Percentiles rank a stretch among this genome's conserved stretches.
These are phyloP conservation scores for Amylocarpus encephaloides DNA, from an alignment of 2,329 filamentous ascomycete species.

Conservation along the genomic window DNA sequence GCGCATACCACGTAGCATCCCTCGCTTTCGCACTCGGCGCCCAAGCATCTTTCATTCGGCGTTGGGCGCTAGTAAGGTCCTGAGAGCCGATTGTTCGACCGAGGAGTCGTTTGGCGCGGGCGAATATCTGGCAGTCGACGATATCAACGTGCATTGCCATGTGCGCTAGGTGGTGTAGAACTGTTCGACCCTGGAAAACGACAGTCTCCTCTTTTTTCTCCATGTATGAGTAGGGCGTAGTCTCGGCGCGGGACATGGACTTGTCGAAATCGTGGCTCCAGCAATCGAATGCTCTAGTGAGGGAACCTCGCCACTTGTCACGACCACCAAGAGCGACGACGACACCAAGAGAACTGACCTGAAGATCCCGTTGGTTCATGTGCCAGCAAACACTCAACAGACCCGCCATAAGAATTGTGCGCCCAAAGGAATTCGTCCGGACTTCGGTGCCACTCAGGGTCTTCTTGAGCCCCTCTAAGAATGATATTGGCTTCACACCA, in stretches of 20 bases:
- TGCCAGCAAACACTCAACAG: constrained; percentile 93
- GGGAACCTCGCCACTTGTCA: constrained; percentile 81
- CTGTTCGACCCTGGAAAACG: constrained; percentile 81
- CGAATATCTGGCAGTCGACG: constrained; percentile 95
- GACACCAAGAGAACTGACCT: constrained; percentile 80
- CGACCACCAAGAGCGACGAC: constrained; percentile 74
- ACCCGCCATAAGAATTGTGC: constrained; percentile 90
- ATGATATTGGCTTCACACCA: constrained; percentile 77
- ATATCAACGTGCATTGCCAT: constrained; percentile 98
- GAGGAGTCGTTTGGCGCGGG: constrained; percentile 75
- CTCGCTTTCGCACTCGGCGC: constrained; percentile 81
- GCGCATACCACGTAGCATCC: constrained; percentile 86
- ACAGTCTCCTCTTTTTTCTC: constrained; percentile 58
- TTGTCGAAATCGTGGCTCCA: constrained; percentile 93
- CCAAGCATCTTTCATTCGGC: constrained; percentile 84
- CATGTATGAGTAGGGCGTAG: constrained; percentile 47
- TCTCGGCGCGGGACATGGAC: constrained; percentile 55
- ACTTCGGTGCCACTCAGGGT: constrained; percentile 83
- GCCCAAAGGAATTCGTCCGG: constrained; percentile 86
- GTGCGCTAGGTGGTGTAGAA: constrained; percentile 87
- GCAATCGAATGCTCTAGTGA: constrained; percentile 84
- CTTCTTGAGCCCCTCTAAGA: constrained; percentile 84
- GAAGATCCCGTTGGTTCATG: constrained; percentile 92
- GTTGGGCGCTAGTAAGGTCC: constrained; percentile 72
- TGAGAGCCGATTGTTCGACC: constrained; percentile 77